Evolutionary conservation across 2,329 filamentous ascomycete genomes (phyloP), one percentile per base, ranked within the genome.

Genomic region (Fusarium staphyleae): DNA sequence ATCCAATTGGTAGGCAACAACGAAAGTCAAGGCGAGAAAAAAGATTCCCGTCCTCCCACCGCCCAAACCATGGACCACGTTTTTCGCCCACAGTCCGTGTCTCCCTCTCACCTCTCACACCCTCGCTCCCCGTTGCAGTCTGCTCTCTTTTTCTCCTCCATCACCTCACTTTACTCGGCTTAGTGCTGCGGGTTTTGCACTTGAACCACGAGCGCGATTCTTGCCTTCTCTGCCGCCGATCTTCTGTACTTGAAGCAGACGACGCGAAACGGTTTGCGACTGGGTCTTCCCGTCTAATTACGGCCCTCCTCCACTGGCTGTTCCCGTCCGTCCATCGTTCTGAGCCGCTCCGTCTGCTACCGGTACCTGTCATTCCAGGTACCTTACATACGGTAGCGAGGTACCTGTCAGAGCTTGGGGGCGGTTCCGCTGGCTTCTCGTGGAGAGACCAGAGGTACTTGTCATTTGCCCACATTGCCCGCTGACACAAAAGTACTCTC

Each of bases 31-130:
- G 24, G 26, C 14, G 30, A 22, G 12, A 48, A 44, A 60, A 57
- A 60, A 43, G 54, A 55, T 60, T 55, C 32, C 46, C 29, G 36
- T 62, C 58, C 50, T 62, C 55, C 54, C 52, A 62, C 58, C 58
- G 50, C 58, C 54, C 57, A 60, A 48, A 60, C 39, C 46, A 53
- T 48, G 55, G 51, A 60, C 57, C 57, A 62, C 59, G 54, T 62
- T 62, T 62, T 62, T 56, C 24, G 16, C 55, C 53, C 58, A 62
- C 54, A 54, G 14, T 18, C 49, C 44, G 13, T 58, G 52, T 57
- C 57, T 44, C 57, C 56, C 44, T 57, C 57, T 22, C 19, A 22
- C 42, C 55, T 55, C 45, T 58, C 58, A 52, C 47, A 44, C 57
- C 42, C 34, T 46, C 33, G 46, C 47, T 33, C 33, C 13, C 26